These are phyloP conservation scores for Excoecaria cochinchinensis DNA, from an alignment of 345 rosid genomes.

Conservation along the genomic window DNA sequence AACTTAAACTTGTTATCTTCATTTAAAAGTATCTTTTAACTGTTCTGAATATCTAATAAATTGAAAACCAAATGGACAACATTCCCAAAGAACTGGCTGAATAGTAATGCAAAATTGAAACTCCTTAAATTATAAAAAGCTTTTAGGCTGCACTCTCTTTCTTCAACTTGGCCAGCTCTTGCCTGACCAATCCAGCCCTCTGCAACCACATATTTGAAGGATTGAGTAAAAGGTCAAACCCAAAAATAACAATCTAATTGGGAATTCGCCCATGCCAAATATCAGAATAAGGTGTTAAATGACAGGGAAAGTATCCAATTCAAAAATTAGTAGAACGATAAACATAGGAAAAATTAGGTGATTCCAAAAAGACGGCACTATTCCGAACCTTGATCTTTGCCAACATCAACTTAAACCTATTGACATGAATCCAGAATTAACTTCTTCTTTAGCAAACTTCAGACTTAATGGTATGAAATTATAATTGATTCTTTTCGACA, in stretches of 20 bases:
- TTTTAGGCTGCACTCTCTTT: slow-evolving; percentile 42
- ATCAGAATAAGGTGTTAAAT: neutral
- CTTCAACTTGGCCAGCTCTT: slow-evolving; percentile 66
- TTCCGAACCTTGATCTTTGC: slow-evolving; percentile 76
- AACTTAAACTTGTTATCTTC: too few species aligned
- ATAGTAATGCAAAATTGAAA: slow-evolving; percentile 10
- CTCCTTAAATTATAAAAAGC: neutral
- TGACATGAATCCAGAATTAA: too few species aligned
- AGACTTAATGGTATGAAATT: too few species aligned
- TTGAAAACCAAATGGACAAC: slow-evolving; percentile 5
- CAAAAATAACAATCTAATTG: neutral
- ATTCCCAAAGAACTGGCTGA: slow-evolving; percentile 1
- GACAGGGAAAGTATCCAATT: neutral
- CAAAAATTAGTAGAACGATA: neutral
- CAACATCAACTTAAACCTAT: slow-evolving; percentile 82
- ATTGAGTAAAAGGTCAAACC: neutral
- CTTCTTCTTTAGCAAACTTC: too few species aligned
- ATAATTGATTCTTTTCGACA: too few species aligned
- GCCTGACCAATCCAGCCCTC: slow-evolving; percentile 64
- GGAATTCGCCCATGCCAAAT: neutral
- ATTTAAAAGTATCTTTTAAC: slow-evolving; percentile 7
- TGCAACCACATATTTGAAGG: slow-evolving; percentile 27
- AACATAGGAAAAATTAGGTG: neutral
- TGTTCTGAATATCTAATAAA: slow-evolving; percentile 7
- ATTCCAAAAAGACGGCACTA: too few species aligned